Evolutionary conservation across 225 moss, liverwort and hornwort species (phyloP).

Genomic region (Lunularia cruciata): DNA sequence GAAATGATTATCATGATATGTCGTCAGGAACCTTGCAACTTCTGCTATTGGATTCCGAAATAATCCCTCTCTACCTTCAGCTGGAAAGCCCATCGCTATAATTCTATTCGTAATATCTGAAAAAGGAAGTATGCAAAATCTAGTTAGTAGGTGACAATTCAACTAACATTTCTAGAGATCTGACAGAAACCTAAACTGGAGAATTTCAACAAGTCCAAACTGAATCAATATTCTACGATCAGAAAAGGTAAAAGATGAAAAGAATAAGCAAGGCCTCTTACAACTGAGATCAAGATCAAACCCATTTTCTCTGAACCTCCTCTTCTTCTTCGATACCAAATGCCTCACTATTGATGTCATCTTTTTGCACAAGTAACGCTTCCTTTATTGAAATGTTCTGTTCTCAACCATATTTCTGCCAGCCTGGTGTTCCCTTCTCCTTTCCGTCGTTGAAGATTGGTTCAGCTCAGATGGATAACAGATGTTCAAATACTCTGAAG

Average conservation of each 20-base stretch:
- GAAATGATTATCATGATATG: conserved; percentile 55
- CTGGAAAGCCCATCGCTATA: conserved; percentile 66
- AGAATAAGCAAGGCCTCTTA: conserved; percentile 25
- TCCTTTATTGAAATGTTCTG: neutral
- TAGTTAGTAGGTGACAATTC: neutral
- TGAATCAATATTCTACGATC: too few species aligned
- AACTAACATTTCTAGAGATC: neutral
- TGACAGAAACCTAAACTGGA: too few species aligned
- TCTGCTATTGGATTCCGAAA: conserved; percentile 61
- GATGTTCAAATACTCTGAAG: neutral
- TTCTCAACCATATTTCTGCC: neutral
- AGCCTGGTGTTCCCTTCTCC: too few species aligned
- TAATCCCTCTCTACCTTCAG: conserved; percentile 51
- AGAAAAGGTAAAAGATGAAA: too few species aligned
- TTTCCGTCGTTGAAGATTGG: too few species aligned
- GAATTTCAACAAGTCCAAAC: too few species aligned
- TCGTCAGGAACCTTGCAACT: conserved; percentile 58
- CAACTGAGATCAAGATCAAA: conserved; percentile 74
- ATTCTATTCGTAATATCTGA: conserved; percentile 61
- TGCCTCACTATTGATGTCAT: conserved; percentile 52
- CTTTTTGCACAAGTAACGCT: neutral
- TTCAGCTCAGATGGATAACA: neutral
- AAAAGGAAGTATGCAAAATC: neutral
- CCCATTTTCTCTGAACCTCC: conserved; percentile 55
- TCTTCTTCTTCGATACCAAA: conserved; percentile 55